phyloP scores from a whole-genome alignment of 306 rosid species.

The Sicyos edulis region DNA sequence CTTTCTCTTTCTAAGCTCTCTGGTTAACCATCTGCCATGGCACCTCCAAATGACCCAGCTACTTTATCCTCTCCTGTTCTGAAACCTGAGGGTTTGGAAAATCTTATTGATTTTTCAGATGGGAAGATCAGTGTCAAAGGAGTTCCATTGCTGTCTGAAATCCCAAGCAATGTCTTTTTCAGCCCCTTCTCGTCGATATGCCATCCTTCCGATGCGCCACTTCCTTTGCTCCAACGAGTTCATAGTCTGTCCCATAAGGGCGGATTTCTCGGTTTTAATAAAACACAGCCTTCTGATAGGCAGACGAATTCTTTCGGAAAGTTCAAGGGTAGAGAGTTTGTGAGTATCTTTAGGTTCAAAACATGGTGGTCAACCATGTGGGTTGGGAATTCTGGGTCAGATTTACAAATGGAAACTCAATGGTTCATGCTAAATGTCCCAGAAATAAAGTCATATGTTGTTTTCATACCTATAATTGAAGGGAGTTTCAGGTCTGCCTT shows the following conservation, averaged over 20 bases:
- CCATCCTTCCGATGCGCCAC: constrained; percentile 45
- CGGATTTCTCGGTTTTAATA: constrained; percentile 65
- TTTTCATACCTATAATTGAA: constrained; percentile 62
- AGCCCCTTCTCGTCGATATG: constrained; percentile 40
- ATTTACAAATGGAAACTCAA: constrained; percentile 80
- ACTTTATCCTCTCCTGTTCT: constrained; percentile 7
- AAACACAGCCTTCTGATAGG: constrained; percentile 44
- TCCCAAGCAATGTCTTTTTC: constrained; percentile 65
- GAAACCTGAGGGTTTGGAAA: constrained; percentile 24
- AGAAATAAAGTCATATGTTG: constrained; percentile 51
- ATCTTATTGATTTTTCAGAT: constrained; percentile 37
- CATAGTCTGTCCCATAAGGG: constrained; percentile 47
- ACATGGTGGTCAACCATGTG: constrained; percentile 97
- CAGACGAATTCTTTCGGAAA: constrained; percentile 56
- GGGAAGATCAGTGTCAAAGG: constrained; percentile 46
- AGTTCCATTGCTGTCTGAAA: constrained; percentile 46
- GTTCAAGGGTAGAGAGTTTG: constrained; percentile 45
- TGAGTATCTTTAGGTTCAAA: constrained; percentile 77
- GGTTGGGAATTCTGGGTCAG: constrained; percentile 81
- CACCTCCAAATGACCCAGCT: constrained; percentile 47
- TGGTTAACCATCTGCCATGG: constrained; percentile 35
- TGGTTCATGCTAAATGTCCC: constrained; percentile 68
- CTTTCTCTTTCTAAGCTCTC: constrained; percentile 16
- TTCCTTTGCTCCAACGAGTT: constrained; percentile 46
- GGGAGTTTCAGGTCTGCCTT: constrained; percentile 63